phyloP scores from a whole-genome alignment of 164 flowering plant genomes.

The Chimonanthus salicifolius region DNA sequence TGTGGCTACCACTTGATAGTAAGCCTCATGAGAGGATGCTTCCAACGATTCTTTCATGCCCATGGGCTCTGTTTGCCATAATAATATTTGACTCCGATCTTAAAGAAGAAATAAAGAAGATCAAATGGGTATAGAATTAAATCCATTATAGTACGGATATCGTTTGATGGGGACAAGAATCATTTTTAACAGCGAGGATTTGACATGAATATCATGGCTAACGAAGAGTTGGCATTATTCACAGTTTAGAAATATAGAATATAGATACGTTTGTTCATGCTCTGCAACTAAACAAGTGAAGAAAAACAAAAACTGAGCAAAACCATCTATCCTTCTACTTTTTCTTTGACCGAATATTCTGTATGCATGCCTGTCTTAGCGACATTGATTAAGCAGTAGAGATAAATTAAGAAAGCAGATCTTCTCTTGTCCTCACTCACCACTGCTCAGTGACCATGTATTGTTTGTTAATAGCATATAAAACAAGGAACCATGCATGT shows the following conservation, averaged over 20 bases:
- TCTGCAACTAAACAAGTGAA: not conserved
- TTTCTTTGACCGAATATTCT: conserved; percentile 1
- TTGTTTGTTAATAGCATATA: not conserved
- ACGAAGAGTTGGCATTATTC: not conserved
- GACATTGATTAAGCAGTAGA: not conserved
- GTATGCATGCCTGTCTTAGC: conserved; percentile 4
- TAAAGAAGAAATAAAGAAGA: no score
- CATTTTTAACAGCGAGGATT: not conserved
- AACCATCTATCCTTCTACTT: not conserved
- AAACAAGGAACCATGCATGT: not conserved
- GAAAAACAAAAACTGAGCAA: not conserved
- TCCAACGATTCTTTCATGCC: no score
- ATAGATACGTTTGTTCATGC: not conserved
- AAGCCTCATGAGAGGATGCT: no score
- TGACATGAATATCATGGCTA: not conserved
- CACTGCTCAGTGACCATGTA: not conserved
- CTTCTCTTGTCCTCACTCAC: not conserved
- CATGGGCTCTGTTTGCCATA: no score
- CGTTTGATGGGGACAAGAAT: not conserved
- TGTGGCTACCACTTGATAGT: no score
- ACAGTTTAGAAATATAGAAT: not conserved
- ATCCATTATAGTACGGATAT: not conserved
- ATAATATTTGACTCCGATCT: no score
- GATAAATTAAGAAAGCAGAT: not conserved
- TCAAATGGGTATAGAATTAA: no score